Evolutionary conservation across 495 filamentous ascomycete genomes (phyloP).

Genomic region (Durotheca rogersii): DNA sequence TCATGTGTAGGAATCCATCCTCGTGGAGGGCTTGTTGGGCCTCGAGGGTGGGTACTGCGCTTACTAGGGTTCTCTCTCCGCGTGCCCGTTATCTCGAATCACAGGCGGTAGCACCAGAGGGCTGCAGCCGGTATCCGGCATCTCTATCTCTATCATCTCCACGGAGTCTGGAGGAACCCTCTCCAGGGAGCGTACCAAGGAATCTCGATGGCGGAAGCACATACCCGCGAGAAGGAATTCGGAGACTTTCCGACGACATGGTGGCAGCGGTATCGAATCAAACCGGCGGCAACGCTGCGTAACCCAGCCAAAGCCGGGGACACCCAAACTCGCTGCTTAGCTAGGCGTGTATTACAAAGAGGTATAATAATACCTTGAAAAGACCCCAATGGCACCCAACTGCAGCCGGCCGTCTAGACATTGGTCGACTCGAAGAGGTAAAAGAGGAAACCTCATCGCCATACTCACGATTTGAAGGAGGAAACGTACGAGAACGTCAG

Average conservation of each 20-base stretch:
- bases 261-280: conserved; percentile 1
- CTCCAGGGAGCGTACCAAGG: no score
- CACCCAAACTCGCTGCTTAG: conserved; percentile 23
- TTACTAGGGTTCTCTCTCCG: no score
- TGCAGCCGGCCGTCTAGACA: conserved; percentile 7
- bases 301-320: conserved; percentile 7
- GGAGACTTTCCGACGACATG: conserved; percentile 10
- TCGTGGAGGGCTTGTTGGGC: conserved; percentile 7
- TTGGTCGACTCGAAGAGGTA: background rate
- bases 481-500: conserved; percentile 24
- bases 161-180: no score
- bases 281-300: conserved; percentile 1
- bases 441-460: background rate
- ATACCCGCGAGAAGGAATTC: no score
- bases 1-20: conserved; percentile 10
- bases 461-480: conserved; percentile 5
- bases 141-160: no score
- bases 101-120: conserved; percentile 6
- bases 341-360: conserved; percentile 21
- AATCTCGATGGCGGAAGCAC: conserved; percentile 2
- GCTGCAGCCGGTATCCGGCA: conserved; percentile 24
- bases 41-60: conserved; percentile 8
- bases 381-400: conserved; percentile 4
- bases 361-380: no score
- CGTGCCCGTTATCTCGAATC: no score